A percentile compares a stretch with the other conserved stretches of the same genome.
Evolutionary conservation across 345 rosid species (phyloP).

Genomic region (Brassica incana): DNA sequence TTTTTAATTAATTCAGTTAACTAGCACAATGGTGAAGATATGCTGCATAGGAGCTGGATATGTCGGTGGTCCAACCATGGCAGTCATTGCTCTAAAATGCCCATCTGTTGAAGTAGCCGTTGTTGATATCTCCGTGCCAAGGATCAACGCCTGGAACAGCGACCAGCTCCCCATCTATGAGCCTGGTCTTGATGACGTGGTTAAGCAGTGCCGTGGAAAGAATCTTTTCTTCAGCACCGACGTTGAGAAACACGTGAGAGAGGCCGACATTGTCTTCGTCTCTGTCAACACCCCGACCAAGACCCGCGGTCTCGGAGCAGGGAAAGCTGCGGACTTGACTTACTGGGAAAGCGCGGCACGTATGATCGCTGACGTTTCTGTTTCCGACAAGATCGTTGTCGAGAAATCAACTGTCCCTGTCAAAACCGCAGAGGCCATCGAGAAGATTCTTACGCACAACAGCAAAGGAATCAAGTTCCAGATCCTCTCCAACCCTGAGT

Average conservation of each 20-base stretch:
- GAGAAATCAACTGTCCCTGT: slow-evolving; percentile 98
- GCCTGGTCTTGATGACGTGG: slow-evolving; percentile 85
- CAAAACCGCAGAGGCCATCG: slow-evolving; percentile 90
- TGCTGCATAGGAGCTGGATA: slow-evolving; percentile 97
- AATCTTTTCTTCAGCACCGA: slow-evolving; percentile 90
- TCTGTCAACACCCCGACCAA: slow-evolving; percentile 93
- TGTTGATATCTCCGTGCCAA: slow-evolving; percentile 77
- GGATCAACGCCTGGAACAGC: slow-evolving; percentile 86
- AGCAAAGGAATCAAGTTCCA: slow-evolving; percentile 93
- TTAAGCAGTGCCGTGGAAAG: slow-evolving; percentile 81
- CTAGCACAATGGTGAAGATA: slow-evolving; percentile 85
- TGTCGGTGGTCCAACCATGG: slow-evolving; percentile 97
- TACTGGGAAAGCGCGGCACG: slow-evolving; percentile 99
- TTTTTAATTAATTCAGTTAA: background rate
- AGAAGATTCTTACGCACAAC: slow-evolving; percentile 85
- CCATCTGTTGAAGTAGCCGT: slow-evolving; percentile 84
- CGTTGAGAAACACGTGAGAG: slow-evolving; percentile 78
- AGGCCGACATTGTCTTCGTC: slow-evolving; percentile 88
- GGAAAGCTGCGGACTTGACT: slow-evolving; percentile 92
- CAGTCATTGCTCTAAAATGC: slow-evolving; percentile 88
- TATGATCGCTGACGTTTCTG: slow-evolving; percentile 87
- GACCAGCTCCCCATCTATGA: slow-evolving; percentile 88
- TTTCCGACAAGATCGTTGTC: slow-evolving; percentile 84
- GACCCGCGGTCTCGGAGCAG: slow-evolving; percentile 90
- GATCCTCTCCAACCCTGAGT: slow-evolving; percentile 93